Percentiles rank a stretch among this genome's conserved stretches.
Conservation (phyloP, 768 basidiomycete genomes). For the Tulasnella sp. region DNA sequence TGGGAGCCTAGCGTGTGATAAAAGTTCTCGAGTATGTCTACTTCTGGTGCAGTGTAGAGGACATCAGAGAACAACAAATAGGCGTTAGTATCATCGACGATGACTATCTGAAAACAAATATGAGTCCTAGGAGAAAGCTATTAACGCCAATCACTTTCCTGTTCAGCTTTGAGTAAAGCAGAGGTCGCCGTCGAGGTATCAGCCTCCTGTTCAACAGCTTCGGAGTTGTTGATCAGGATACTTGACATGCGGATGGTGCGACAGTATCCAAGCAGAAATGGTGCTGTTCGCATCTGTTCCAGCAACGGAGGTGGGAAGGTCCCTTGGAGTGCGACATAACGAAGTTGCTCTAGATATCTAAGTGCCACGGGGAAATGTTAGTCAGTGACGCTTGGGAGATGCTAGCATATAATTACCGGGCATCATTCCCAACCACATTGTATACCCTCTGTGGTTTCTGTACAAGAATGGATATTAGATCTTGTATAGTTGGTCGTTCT, state of each 20-base stretch:
- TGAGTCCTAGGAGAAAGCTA: not conserved
- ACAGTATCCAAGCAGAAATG: slow-evolving; percentile 59
- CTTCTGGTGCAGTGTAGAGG: slow-evolving; percentile 71
- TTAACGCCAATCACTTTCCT: slow-evolving; percentile 19
- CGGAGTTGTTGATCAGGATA: slow-evolving; percentile 17
- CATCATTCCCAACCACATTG: slow-evolving; percentile 49
- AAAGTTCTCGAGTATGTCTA: slow-evolving; percentile 80
- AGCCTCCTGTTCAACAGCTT: slow-evolving; percentile 54
- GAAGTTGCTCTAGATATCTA: slow-evolving; percentile 71
- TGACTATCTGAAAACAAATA: slow-evolving; percentile 39
- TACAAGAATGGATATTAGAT: slow-evolving; percentile 58
- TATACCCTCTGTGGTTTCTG: slow-evolving; percentile 60
- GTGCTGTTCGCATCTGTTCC: slow-evolving; percentile 54
- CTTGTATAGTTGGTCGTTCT: slow-evolving; percentile 74
- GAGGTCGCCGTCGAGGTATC: slow-evolving; percentile 61
- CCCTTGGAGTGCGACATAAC: slow-evolving; percentile 47
- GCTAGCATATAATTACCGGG: slow-evolving; percentile 38
- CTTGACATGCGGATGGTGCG: slow-evolving; percentile 38
- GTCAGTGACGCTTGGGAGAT: too few species aligned
- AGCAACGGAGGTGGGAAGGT: slow-evolving; percentile 39
- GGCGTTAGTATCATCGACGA: slow-evolving; percentile 77
- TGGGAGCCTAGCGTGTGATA: slow-evolving; percentile 65
- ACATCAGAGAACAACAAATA: slow-evolving; percentile 66
- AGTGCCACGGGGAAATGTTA: too few species aligned
- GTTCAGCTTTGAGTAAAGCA: slow-evolving; percentile 54